Percentiles rank a stretch among this genome's conserved stretches.
phyloP scores from a whole-genome alignment of 495 filamentous ascomycete genomes.

The Cercophora sp. region DNA sequence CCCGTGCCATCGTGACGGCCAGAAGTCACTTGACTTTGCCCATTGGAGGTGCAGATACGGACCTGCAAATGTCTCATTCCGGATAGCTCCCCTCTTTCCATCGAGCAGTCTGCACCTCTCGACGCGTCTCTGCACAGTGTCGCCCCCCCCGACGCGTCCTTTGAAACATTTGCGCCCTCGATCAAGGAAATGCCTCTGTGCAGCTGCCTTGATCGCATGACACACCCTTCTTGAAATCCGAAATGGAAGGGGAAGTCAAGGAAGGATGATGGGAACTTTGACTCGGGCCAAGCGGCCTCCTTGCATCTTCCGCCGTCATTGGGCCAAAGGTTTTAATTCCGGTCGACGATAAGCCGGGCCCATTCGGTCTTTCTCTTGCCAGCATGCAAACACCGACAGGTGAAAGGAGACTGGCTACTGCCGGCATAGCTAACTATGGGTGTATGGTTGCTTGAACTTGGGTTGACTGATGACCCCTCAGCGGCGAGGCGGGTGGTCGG shows the following conservation, averaged over 20 bases:
- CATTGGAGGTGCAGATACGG: constrained; percentile 4
- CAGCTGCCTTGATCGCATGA: background rate
- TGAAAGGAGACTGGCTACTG: constrained; percentile 1
- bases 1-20: constrained; percentile 10
- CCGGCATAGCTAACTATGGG: background rate
- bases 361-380: constrained; percentile 1
- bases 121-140: constrained; percentile 7
- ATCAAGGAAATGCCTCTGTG: background rate
- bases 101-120: background rate
- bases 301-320: background rate
- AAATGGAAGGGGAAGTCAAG: background rate
- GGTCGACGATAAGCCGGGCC: too few relatives aligned
- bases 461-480: background rate
- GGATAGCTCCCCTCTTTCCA: too few relatives aligned
- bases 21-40: constrained; percentile 15
- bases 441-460: too few relatives aligned
- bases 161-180: constrained; percentile 4
- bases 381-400: too few relatives aligned
- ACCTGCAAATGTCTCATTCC: background rate
- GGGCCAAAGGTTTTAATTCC: too few relatives aligned
- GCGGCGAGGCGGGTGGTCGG: background rate
- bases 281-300: background rate
- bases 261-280: background rate
- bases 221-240: background rate
- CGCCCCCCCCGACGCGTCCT: constrained; percentile 11